Percentiles rank a stretch among this genome's conserved stretches.
These are phyloP conservation scores for Cryptococcus sp. DNA, from an alignment of 1,284 basidiomycete species.

Conservation along the genomic window DNA sequence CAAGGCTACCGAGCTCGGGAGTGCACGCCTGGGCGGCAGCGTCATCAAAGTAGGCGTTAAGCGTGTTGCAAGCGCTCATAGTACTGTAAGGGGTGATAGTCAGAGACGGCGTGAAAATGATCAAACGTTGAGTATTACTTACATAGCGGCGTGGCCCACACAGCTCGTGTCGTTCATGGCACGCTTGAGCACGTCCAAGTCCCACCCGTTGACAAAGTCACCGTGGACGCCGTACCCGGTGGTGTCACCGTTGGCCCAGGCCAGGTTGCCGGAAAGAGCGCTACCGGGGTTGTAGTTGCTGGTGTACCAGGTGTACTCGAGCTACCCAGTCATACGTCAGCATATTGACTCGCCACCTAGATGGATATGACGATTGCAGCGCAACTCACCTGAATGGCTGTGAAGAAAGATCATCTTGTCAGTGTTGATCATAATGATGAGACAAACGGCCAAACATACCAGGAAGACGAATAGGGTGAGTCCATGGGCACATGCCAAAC, in stretches of 20 bases:
- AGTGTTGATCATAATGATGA: no score
- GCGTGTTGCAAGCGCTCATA: constrained; percentile 26
- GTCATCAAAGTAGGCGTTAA: constrained; percentile 24
- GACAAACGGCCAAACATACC: no score
- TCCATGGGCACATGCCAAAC: constrained; percentile 30
- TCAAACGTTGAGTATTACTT: not conserved
- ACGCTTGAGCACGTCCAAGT: constrained; percentile 24
- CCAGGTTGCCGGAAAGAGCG: constrained; percentile 31
- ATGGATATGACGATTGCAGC: not conserved
- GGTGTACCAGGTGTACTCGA: constrained; percentile 38
- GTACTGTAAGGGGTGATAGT: not conserved
- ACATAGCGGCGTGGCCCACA: constrained; percentile 12
- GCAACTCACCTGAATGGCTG: constrained; percentile 18
- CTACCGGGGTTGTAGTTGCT: constrained; percentile 21
- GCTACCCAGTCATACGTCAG: not conserved
- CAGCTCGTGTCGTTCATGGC: constrained; percentile 32
- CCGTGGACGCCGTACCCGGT: constrained; percentile 42
- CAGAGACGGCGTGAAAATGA: not conserved
- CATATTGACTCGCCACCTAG: not conserved
- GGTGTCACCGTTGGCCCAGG: constrained; percentile 47
- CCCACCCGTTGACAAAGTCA: constrained; percentile 42
- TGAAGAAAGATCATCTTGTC: no score
- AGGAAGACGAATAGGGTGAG: constrained; percentile 40
- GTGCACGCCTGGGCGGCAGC: constrained; percentile 17
- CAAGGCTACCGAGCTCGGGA: constrained; percentile 26